phyloP scores from a whole-genome alignment of 169 alveolate genomes.

The Plasmodium knowlesi region DNA sequence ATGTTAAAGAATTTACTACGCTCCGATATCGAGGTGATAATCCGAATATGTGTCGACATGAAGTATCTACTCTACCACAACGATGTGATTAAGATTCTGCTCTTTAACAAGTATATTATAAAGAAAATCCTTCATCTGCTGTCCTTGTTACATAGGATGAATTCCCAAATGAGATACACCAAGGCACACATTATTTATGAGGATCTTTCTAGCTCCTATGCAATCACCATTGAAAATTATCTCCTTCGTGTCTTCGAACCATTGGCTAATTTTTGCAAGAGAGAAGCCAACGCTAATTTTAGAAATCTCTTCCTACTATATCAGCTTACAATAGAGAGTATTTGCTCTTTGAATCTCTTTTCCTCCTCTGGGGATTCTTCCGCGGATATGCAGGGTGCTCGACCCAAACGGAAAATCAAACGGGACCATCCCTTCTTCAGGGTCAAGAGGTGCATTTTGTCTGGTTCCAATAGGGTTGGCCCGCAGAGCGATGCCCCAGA shows the following conservation, averaged over 20 bases:
- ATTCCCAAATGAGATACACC: constrained; percentile 45
- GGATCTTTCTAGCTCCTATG: constrained; percentile 45
- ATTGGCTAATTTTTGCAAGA: constrained; percentile 50
- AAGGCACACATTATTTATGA: constrained; percentile 57
- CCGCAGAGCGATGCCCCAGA: not conserved
- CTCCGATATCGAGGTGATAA: constrained; percentile 46
- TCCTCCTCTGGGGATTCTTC: constrained; percentile 2
- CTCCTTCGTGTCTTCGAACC: constrained; percentile 58
- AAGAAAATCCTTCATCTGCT: constrained; percentile 21
- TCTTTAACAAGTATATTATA: constrained; percentile 51
- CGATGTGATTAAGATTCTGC: constrained; percentile 44
- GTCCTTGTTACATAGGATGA: constrained; percentile 25
- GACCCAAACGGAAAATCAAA: not conserved
- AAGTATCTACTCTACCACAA: constrained; percentile 47
- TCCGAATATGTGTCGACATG: constrained; percentile 59
- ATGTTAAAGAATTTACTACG: constrained; percentile 32
- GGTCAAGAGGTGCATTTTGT: not conserved
- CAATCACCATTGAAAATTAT: constrained; percentile 50
- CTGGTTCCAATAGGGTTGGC: not conserved
- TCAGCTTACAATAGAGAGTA: constrained; percentile 44
- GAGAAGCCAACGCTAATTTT: constrained; percentile 58
- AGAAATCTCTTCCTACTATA: constrained; percentile 43
- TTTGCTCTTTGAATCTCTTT: constrained; percentile 15
- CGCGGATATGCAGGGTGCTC: not conserved
- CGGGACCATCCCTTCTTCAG: not conserved